Evolutionary conservation across 805 yeast species (phyloP).

Genomic region (Isabelozyma heimii): DNA sequence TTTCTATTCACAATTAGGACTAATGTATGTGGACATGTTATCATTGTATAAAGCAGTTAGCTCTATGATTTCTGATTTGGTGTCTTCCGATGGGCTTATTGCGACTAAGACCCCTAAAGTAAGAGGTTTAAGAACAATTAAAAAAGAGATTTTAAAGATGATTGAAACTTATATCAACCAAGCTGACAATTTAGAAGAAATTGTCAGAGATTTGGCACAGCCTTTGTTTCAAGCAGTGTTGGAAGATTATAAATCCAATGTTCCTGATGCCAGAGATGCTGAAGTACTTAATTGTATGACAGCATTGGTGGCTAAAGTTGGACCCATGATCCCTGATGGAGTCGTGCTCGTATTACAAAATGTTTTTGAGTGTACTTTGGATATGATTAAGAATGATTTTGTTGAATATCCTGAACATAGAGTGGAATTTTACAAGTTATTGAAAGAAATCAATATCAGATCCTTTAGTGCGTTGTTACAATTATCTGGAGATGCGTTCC

Average conservation of each 20-base stretch:
- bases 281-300: conserved; percentile 95
- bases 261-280: conserved; percentile 96
- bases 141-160: conserved; percentile 87
- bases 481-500: conserved; percentile 90
- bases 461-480: conserved; percentile 84
- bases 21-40: conserved; percentile 85
- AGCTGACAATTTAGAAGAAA: conserved; percentile 82
- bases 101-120: conserved; percentile 96
- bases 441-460: conserved; percentile 81
- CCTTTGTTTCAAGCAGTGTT: conserved; percentile 82
- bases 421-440: conserved; percentile 87
- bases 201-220: conserved; percentile 77
- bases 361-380: conserved; percentile 91
- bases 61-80: conserved; percentile 75
- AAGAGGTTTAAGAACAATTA: conserved; percentile 92
- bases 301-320: conserved; percentile 83
- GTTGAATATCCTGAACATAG: conserved; percentile 98
- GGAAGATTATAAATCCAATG: conserved; percentile 83
- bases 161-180: conserved; percentile 85
- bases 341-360: conserved; percentile 82
- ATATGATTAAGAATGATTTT: conserved; percentile 93
- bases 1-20: conserved; percentile 82
- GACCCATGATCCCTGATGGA: conserved; percentile 83
- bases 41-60: conserved; percentile 87
- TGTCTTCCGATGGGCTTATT: conserved; percentile 75